These are phyloP conservation scores for Xylariaceae sp. DNA, from an alignment of 2,329 filamentous ascomycete species.

Conservation along the genomic window DNA sequence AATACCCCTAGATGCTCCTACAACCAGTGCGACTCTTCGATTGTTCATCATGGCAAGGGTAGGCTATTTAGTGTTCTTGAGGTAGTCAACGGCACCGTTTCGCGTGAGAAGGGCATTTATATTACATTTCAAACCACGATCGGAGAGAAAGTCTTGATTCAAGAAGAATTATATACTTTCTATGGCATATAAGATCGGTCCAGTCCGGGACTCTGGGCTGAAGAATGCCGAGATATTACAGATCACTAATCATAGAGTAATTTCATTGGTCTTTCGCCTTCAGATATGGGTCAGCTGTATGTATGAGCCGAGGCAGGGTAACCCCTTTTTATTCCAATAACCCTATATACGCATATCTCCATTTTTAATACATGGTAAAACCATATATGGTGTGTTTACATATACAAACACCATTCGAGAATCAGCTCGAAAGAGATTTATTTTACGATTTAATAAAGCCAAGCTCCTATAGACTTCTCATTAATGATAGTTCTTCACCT, in stretches of 20 bases:
- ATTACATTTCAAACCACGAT: background rate
- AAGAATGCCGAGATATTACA: background rate
- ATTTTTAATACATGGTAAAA: no score
- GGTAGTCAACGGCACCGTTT: background rate
- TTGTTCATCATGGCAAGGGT: slow-evolving; percentile 13
- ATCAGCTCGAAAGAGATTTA: no score
- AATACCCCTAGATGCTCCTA: slow-evolving; percentile 81
- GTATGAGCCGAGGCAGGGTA: background rate
- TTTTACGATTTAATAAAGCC: slow-evolving; percentile 35
- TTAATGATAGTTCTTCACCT: background rate
- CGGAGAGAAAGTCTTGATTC: background rate
- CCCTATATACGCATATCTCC: background rate
- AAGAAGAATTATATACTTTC: background rate
- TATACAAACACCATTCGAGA: no score
- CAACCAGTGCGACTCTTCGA: slow-evolving; percentile 69
- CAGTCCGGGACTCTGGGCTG: background rate
- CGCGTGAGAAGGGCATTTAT: background rate
- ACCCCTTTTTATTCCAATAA: background rate
- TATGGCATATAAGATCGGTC: background rate
- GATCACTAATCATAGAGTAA: slow-evolving; percentile 15
- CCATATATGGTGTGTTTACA: no score
- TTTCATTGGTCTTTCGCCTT: background rate
- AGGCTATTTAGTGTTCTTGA: background rate
- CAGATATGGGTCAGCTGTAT: background rate
- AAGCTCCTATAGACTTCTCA: slow-evolving; percentile 33